Conservation (phyloP, 208 protist species). For the Crithidia expoeki region DNA sequence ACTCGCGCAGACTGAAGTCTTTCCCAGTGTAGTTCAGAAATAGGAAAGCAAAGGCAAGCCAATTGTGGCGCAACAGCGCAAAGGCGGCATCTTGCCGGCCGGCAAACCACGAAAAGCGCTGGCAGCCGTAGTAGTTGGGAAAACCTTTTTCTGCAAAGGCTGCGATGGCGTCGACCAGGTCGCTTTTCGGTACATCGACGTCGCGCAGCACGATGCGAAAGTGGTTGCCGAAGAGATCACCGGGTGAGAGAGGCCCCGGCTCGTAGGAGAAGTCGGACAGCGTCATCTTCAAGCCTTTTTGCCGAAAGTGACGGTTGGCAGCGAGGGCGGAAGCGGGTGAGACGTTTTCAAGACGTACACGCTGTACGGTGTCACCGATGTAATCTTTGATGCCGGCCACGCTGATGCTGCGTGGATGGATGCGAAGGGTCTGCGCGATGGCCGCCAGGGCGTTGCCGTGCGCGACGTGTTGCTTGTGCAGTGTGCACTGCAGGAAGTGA, state of each 20-base stretch:
- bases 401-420: constrained; percentile 80
- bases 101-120: constrained; percentile 91
- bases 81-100: constrained; percentile 76
- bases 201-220: constrained; percentile 84
- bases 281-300: constrained; percentile 47
- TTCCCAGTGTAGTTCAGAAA: constrained; percentile 85
- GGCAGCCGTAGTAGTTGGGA: constrained; percentile 90
- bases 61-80: constrained; percentile 82
- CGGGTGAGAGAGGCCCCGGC: constrained; percentile 53
- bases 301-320: constrained; percentile 58
- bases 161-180: constrained; percentile 52
- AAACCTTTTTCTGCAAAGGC: constrained; percentile 69
- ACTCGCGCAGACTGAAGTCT: constrained; percentile 64
- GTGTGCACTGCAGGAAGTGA: constrained; percentile 66
- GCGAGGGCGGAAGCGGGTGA: constrained; percentile 61
- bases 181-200: constrained; percentile 50
- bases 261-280: constrained; percentile 89
- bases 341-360: constrained; percentile 72
- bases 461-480: constrained; percentile 85
- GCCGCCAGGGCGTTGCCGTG: constrained; percentile 69
- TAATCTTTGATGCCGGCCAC: constrained; percentile 89
- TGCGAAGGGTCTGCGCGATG: constrained; percentile 72
- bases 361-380: constrained; percentile 87
- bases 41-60: constrained; percentile 85
- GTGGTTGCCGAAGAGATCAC: constrained; percentile 83